These are phyloP conservation scores for Senecio squalidus DNA, from an alignment of 140 eudicot genomes.

Conservation along the genomic window DNA sequence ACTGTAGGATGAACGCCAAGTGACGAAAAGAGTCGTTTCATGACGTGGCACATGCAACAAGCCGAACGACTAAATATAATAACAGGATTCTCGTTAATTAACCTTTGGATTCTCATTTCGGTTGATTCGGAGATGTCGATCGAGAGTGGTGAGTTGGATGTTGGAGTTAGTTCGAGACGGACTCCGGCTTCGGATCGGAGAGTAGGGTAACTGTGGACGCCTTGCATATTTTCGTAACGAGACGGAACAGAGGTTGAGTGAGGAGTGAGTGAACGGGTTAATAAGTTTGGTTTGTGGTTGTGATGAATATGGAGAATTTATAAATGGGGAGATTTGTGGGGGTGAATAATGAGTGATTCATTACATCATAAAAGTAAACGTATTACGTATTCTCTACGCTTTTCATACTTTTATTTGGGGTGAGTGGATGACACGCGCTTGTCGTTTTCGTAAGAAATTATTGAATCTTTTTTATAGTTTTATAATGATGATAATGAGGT, in stretches of 20 bases:
- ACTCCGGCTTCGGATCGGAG: constrained; percentile 53
- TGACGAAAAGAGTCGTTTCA: constrained; percentile 59
- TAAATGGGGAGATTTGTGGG: constrained; percentile 1
- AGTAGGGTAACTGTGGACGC: constrained; percentile 34
- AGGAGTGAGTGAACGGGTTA: too few species aligned
- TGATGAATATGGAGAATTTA: constrained; percentile 18
- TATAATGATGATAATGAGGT: too few species aligned
- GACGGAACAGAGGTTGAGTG: too few species aligned
- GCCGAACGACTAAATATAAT: constrained; percentile 72
- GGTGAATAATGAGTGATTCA: constrained; percentile 22
- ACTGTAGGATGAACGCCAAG: constrained; percentile 91
- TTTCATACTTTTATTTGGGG: constrained; percentile 8
- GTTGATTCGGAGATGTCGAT: constrained; percentile 75
- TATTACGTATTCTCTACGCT: constrained; percentile 39
- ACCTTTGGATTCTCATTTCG: constrained; percentile 77
- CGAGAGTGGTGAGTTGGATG: constrained; percentile 64
- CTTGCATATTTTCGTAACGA: constrained; percentile 57
- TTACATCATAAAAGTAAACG: constrained; percentile 37
- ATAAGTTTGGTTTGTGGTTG: constrained; percentile 16
- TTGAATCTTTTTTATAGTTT: too few species aligned
- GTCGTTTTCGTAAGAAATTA: neutral
- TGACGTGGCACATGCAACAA: constrained; percentile 99
- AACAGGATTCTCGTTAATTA: constrained; percentile 71
- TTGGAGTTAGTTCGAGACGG: constrained; percentile 56
- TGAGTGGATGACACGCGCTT: constrained; percentile 25